Evolutionary conservation across 2,329 filamentous ascomycete genomes (phyloP).

Genomic region (Escovopsis sp.): DNA sequence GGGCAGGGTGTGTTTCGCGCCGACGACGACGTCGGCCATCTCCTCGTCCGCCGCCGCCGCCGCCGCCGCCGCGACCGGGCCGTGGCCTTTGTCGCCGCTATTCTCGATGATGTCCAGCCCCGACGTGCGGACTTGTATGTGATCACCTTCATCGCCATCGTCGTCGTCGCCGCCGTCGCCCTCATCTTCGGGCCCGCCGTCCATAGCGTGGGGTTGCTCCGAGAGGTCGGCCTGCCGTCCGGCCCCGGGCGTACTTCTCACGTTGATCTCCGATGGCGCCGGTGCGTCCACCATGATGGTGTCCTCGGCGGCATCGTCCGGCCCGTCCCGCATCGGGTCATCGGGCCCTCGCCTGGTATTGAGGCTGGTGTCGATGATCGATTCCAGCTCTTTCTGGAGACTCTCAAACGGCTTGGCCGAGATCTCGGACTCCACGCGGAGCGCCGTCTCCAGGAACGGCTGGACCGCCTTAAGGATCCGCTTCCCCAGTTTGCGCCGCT

Average conservation of each 20-base stretch:
- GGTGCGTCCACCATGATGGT: constrained; percentile 38
- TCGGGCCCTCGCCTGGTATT: constrained; percentile 33
- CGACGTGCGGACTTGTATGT: constrained; percentile 33
- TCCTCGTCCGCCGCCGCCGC: constrained; percentile 1
- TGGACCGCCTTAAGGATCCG: constrained; percentile 76
- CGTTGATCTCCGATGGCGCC: constrained; percentile 31
- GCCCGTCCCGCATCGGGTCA: constrained; percentile 20
- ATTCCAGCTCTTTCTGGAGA: constrained; percentile 59
- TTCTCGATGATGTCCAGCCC: constrained; percentile 15
- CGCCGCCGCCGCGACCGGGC: too few relatives aligned
- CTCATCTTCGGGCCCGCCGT: constrained; percentile 11
- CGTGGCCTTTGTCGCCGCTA: neutral
- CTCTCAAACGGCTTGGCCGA: constrained; percentile 54
- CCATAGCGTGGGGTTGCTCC: constrained; percentile 18
- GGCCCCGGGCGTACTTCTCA: constrained; percentile 17
- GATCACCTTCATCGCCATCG: constrained; percentile 22
- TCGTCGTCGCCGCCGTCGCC: constrained; percentile 13
- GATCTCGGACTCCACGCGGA: constrained; percentile 70
- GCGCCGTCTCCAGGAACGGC: constrained; percentile 58
- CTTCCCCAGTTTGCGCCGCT: constrained; percentile 74
- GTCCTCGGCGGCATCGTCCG: constrained; percentile 27
- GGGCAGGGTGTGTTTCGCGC: constrained; percentile 12
- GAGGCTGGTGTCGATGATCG: constrained; percentile 54
- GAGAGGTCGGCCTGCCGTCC: constrained; percentile 2
- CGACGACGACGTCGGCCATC: constrained; percentile 13